Evolutionary conservation across 805 yeast genomes (phyloP), one percentile per base, ranked within the genome.

Genomic region (Huiozyma sinensis): DNA sequence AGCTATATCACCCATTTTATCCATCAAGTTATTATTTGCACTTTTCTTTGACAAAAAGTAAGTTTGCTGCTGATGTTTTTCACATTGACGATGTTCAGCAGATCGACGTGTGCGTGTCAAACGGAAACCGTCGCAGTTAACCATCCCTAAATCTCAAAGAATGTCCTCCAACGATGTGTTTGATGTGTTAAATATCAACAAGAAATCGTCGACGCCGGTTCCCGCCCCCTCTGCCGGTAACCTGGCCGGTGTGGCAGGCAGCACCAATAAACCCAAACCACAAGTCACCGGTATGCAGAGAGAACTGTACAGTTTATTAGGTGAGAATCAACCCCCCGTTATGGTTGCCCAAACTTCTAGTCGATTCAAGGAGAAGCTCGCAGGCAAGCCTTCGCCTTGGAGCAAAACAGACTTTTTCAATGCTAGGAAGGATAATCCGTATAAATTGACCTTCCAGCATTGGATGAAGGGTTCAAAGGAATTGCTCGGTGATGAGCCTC

Each of bases 311-410:
- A 83, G 83, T 50, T 71, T 94, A 43, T 68, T 92, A 36, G 98
- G 99, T 5, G 89, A 92, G 35, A 87, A 87, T 61, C 79, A 95
- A 1, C 96, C 98, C 1, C 89, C 97, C 0, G 76, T 74, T 6
- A 73, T 72, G n/a, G 74, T 73, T n/a, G 69, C 70, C 42, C 50
- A 55, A 3, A 69, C 68, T 42, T 63, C 66, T n/a, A 66, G 58
- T 28, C 65, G 77, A 49, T 79, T 79, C 56, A 82, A 81, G 50
- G 85, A 80, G 47, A 73, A 77, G 51, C 70, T 85, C 42, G 66
- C 67, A 37, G 70, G 74, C 13, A 81, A 78, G 48, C 82, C 86
- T 0, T 73, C 92, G 0, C 88, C 95, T 0, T 92, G 99, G 99
- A 72, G 76, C 1, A 69, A 77, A 63, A 73, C 73, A 13, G 65